Evolutionary conservation across 345 rosid genomes (phyloP).

Genomic region (Chamaenerion angustifolium): DNA sequence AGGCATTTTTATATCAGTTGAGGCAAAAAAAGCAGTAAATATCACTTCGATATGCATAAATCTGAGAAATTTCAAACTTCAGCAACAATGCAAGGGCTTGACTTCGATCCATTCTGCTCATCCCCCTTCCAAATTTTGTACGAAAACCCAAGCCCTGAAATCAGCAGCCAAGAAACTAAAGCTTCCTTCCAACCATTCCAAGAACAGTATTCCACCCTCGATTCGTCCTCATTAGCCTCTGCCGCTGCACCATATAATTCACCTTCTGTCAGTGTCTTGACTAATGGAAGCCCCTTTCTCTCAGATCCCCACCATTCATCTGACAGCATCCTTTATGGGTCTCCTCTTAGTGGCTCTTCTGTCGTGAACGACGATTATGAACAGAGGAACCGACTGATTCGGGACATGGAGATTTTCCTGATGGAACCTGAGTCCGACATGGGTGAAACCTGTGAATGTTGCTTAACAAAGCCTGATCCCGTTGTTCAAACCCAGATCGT

Average conservation of each 20-base stretch:
- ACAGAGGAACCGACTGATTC: slow-evolving; percentile 39
- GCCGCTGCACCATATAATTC: slow-evolving; percentile 39
- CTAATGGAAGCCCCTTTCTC: slow-evolving; percentile 47
- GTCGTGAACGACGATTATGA: slow-evolving; percentile 31
- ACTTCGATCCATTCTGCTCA: slow-evolving; percentile 28
- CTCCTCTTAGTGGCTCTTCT: slow-evolving; percentile 70
- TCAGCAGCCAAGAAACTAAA: slow-evolving; percentile 25
- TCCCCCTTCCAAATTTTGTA: slow-evolving; percentile 37
- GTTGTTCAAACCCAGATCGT: slow-evolving; percentile 17
- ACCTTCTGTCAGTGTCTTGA: slow-evolving; percentile 52
- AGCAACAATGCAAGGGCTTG: slow-evolving; percentile 37
- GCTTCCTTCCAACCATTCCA: slow-evolving; percentile 19
- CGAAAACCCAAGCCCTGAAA: slow-evolving; percentile 31
- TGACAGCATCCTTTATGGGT: slow-evolving; percentile 30
- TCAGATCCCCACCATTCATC: slow-evolving; percentile 58
- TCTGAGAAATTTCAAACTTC: slow-evolving; percentile 49
- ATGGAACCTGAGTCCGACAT: slow-evolving; percentile 50
- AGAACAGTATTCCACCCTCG: slow-evolving; percentile 63
- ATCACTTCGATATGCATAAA: slow-evolving; percentile 32
- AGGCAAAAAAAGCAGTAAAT: too few relatives aligned
- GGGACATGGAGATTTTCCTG: slow-evolving; percentile 53
- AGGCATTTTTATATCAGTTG: too few relatives aligned
- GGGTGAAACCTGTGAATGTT: slow-evolving; percentile 32
- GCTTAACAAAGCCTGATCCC: slow-evolving; percentile 15
- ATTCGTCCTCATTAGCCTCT: slow-evolving; percentile 50